Evolutionary conservation across 768 basidiomycete genomes (phyloP).

Genomic region (Boletales sp.): DNA sequence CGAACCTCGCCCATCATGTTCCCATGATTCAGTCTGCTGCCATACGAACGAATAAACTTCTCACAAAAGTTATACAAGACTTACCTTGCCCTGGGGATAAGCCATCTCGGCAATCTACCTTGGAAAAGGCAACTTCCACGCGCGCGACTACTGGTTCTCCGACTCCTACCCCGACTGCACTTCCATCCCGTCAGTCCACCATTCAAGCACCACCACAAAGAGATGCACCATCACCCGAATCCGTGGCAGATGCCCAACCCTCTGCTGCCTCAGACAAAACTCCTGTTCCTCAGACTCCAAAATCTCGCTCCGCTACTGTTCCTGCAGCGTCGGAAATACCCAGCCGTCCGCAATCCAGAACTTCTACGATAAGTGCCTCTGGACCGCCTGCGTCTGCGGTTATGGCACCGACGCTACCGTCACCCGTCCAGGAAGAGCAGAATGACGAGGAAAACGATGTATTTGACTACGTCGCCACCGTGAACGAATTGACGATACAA

Average conservation of each 20-base stretch:
- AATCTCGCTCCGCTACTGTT: slow-evolving; percentile 22
- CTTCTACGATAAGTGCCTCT: slow-evolving; percentile 43
- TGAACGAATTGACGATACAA: slow-evolving; percentile 88
- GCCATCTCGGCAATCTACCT: slow-evolving; percentile 19
- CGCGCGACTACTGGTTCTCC: slow-evolving; percentile 52
- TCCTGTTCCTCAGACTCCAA: slow-evolving; percentile 33
- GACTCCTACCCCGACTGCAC: slow-evolving; percentile 43
- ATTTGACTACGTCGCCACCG: slow-evolving; percentile 91
- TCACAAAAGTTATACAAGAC: slow-evolving; percentile 81
- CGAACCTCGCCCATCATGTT: slow-evolving; percentile 91
- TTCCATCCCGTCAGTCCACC: slow-evolving; percentile 50
- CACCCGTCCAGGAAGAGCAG: slow-evolving; percentile 23
- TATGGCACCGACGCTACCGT: slow-evolving; percentile 27
- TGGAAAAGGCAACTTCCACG: slow-evolving; percentile 31
- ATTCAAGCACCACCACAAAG: slow-evolving; percentile 38
- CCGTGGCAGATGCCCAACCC: slow-evolving; percentile 30
- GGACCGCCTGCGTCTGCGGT: slow-evolving; percentile 32
- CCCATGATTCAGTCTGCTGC: slow-evolving; percentile 87
- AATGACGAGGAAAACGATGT: slow-evolving; percentile 62
- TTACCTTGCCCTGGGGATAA: slow-evolving; percentile 70
- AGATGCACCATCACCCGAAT: slow-evolving; percentile 50
- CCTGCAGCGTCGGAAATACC: slow-evolving; percentile 30
- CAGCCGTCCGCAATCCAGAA: slow-evolving; percentile 64
- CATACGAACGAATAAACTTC: slow-evolving; percentile 77
- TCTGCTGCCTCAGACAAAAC: slow-evolving; percentile 35